phyloP scores from a whole-genome alignment of 2,329 filamentous ascomycete genomes.

The Epichloe sp. region DNA sequence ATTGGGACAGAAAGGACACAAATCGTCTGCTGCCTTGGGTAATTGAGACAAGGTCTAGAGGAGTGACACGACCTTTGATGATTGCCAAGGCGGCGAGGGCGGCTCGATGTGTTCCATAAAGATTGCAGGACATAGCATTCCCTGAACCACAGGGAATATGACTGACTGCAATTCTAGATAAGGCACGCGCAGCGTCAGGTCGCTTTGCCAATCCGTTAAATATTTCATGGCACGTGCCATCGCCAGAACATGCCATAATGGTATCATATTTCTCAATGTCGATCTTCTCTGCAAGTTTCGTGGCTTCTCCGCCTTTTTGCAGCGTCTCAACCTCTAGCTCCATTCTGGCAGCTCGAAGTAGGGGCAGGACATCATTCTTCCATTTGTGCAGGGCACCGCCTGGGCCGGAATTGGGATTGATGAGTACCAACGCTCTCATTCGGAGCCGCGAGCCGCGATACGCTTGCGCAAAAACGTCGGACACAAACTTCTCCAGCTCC shows the following conservation, averaged over 20 bases:
- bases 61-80: constrained; percentile 75
- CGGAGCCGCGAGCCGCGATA: constrained; percentile 55
- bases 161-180: constrained; percentile 66
- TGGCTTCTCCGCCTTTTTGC: constrained; percentile 59
- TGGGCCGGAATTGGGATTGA: constrained; percentile 85
- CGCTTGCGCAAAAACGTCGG: constrained; percentile 51
- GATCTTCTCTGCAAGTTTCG: constrained; percentile 60
- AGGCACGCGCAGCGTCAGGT: constrained; percentile 57
- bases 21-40: constrained; percentile 65
- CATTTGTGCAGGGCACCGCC: constrained; percentile 64
- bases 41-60: constrained; percentile 75
- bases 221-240: constrained; percentile 83
- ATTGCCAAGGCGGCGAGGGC: constrained; percentile 69
- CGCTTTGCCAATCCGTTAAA: constrained; percentile 84
- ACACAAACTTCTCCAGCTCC: constrained; percentile 47
- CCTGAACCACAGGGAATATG: constrained; percentile 89
- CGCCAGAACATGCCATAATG: constrained; percentile 79
- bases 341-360: constrained; percentile 73
- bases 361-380: constrained; percentile 60
- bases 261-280: constrained; percentile 75
- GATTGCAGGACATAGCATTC: constrained; percentile 84
- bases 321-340: constrained; percentile 62
- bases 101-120: constrained; percentile 67
- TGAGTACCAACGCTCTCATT: constrained; percentile 73
- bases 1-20: constrained; percentile 83